Evolutionary conservation across 805 yeast genomes (phyloP), one percentile per base, ranked within the genome.

Genomic region (Metschnikowia lachancei): DNA sequence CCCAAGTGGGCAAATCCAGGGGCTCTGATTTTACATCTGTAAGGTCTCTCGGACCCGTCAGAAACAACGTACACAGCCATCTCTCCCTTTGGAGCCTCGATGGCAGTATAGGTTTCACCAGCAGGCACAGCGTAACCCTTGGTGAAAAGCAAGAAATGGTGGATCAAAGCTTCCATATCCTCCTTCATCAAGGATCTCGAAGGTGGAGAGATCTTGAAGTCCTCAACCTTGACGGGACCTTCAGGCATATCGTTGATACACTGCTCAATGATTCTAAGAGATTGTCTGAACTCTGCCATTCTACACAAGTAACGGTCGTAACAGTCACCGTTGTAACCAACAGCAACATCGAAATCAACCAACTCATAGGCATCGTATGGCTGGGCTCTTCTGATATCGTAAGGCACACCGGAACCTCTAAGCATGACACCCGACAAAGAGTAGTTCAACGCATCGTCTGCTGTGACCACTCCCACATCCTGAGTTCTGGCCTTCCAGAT

Each of bases 21-120:
- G n/a, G 95, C 90, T 72, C 96, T 83, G 61, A 88, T 87, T 75
- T 87, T 87, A 75, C 95, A 87, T 72, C 90, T 82, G 74, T 88
- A 88, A 30, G 96, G 96, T 68, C 94, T 80, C 73, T 88, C 96
- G 49, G 85, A 70, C 46, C 96, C 96, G 70, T 88, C 96, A 56
- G 90, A 81, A 46, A 88, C 95, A 43, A 88, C 83, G 62, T 83
- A 88, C 46, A 87, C 95, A 50, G 87, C 96, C 94, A 88, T 86
- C 70, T 88, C 96, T 65, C 96, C 96, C 80, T 88, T 88, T 65
- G 96, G 96, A 19, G 96, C 95, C 73, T 88, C 96, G 56, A 88
- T 87, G 47, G 87, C 92, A 41, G 94, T 86, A 66, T 88, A 88
- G 10, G 96, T 85, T 72, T 88, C 96, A 62, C 96, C 96, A 45